These are phyloP conservation scores for Candida sp. DNA, from an alignment of 1,139 yeast genomes.

Conservation along the genomic window DNA sequence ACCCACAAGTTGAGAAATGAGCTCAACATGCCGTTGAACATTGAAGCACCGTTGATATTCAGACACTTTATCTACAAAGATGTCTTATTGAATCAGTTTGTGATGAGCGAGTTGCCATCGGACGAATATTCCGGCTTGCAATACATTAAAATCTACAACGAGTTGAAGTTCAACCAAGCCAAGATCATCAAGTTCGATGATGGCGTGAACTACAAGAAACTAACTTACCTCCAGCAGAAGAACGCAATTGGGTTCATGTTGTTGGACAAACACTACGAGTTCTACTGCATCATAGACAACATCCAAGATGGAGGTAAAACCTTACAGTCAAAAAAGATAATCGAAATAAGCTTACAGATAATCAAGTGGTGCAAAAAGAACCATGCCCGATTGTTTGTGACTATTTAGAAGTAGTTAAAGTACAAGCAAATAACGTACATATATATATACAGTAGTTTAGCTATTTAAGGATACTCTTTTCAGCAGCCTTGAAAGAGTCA, in stretches of 20 bases:
- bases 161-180: slow-evolving; percentile 32
- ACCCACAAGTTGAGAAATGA: slow-evolving; percentile 42
- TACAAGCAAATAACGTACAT: too few relatives aligned
- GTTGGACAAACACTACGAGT: slow-evolving; percentile 37
- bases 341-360: slow-evolving; percentile 33
- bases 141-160: slow-evolving; percentile 35
- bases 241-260: slow-evolving; percentile 43
- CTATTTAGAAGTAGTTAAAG: slow-evolving; percentile 23
- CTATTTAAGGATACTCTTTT: slow-evolving; percentile 48
- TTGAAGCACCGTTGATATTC: slow-evolving; percentile 27
- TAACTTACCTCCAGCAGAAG: slow-evolving; percentile 38
- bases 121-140: slow-evolving; percentile 24
- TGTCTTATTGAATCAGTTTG: slow-evolving; percentile 48
- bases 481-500: slow-evolving; percentile 63
- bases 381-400: slow-evolving; percentile 34
- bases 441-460: neutral
- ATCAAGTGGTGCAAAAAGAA: slow-evolving; percentile 47
- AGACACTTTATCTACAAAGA: slow-evolving; percentile 85
- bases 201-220: slow-evolving; percentile 26
- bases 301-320: slow-evolving; percentile 20
- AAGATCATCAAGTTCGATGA: slow-evolving; percentile 12
- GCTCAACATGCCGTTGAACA: slow-evolving; percentile 18
- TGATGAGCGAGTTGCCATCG: slow-evolving; percentile 31
- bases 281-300: slow-evolving; percentile 35
- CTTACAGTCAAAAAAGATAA: slow-evolving; percentile 34